Evolutionary conservation across 768 basidiomycete genomes (phyloP), one percentile per base, ranked within the genome.

Genomic region (Boletus barrowsii): DNA sequence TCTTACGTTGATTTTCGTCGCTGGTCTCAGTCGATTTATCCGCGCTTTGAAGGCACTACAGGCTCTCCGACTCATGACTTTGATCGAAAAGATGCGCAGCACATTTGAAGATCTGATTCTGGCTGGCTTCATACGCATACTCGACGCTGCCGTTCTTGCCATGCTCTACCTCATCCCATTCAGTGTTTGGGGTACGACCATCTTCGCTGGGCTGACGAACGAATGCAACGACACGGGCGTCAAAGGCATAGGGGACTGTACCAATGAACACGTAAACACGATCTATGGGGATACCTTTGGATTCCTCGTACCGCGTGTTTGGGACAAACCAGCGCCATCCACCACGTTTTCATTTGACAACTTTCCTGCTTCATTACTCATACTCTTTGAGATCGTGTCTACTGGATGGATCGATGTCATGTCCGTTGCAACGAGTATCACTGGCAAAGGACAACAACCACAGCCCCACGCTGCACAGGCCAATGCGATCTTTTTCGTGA

Each of bases 321-420:
- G 96, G 96, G 78, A 83, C 53, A 87, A 92, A 59, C 93, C 96
- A 9, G 81, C 84, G 0, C 87, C 87, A 6, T 88, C 87, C 18
- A 92, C 90, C 2, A 79, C 79, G 1, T 98, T 93, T 74, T 88
- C 87, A 3, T 98, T 98, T 65, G 96, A 98, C 71, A 83, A 76
- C 14, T 98, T 98, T 72, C 78, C 82, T 8, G 73, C 86, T 4
- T 88, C 92, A 0, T 75, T 98, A 39, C 79, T 98, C 49, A 97
- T 98, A 64, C 79, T 98, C 1, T 98, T 97, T 63, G 96, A 98
- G 72, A 93, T 96, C 60, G 92, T 98, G 22, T 96, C 94, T 0
- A 94, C 96, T 72, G 96, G 96, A 3, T 98, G 95, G 96, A 81
- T 90, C n/a, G 92, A 95, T 65, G 96, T 94, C 47, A 88, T 97